Evolutionary conservation across 2,329 filamentous ascomycete species (phyloP), one percentile per base, ranked within the genome.

Genomic region (Trichoderma asperellum): DNA sequence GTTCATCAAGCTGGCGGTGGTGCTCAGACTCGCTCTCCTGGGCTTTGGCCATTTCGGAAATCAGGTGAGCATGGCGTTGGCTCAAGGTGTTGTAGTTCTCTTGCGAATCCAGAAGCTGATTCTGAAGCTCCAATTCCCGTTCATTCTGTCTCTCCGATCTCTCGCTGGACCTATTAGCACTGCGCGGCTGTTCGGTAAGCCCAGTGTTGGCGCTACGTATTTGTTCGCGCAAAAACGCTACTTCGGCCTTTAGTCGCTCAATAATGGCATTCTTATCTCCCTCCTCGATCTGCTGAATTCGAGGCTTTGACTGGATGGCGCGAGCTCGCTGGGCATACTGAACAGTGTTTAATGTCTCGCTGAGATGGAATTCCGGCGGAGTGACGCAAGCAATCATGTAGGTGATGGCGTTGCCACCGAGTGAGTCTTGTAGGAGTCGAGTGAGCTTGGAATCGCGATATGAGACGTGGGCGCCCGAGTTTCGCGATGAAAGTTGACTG

Each of bases 331-430:
- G 96, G 7, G 96, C 96, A 81, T 99, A 99, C 79, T 97, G 92
- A 27, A 99, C 93, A 0, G 96, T 99, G 79, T 99, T 99, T 69
- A 99, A 84, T 0, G 96, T 98, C 81, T 99, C 96, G 81, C 94
- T 98, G 56, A 99, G 84, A 79, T 99, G 96, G 77, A 99, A 99
- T 78, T 97, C 94, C 16, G 95, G 93, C 0, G 94, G 95, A 0
- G 95, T 99, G 35, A 99, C 94, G 81, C 96, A 99, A 10, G 96
- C 96, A 81, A 99, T 96, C 96, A 99, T 98, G 82, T 98, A 99
- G 0, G 96, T 99, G 77, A 97, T 97, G 43, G 96, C 96, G 78
- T 97, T 98, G 5, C 96, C 96, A 69, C 96, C 96, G 5, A 99
- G 86, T 0, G 96, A 99, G 80, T 99, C 96, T 83, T 99, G 96